Conservation (phyloP, 495 filamentous ascomycete species). For the Penicillium pulvis region DNA sequence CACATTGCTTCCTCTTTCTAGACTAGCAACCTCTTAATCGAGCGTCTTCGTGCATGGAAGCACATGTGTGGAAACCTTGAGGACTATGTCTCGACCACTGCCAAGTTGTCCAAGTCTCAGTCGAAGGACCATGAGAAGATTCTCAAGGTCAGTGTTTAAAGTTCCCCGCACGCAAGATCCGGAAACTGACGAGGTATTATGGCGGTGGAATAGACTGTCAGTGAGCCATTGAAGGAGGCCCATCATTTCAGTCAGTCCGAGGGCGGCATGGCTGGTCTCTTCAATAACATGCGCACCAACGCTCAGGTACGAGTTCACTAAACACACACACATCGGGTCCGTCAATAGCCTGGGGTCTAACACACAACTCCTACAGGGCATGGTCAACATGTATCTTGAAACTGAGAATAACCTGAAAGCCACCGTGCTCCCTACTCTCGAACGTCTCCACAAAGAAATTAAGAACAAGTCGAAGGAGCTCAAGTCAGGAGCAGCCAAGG, state of each 20-base stretch:
- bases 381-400: constrained; percentile 83
- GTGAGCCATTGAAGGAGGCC: constrained; percentile 79
- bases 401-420: constrained; percentile 85
- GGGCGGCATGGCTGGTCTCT: constrained; percentile 82
- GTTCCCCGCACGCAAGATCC: not conserved
- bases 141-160: constrained; percentile 64
- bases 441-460: constrained; percentile 91
- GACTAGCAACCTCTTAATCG: constrained; percentile 75
- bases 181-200: constrained; percentile 2
- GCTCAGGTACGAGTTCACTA: constrained; percentile 65
- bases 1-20: constrained; percentile 31
- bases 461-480: constrained; percentile 94
- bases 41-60: constrained; percentile 92
- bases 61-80: constrained; percentile 89
- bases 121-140: constrained; percentile 96
- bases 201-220: constrained; percentile 63
- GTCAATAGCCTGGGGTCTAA: not conserved
- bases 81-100: constrained; percentile 79
- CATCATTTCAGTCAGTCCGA: constrained; percentile 87
- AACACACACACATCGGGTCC: not conserved
- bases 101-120: constrained; percentile 80
- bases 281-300: constrained; percentile 90
- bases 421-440: constrained; percentile 81
- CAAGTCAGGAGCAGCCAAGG: constrained; percentile 77
- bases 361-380: constrained; percentile 50